These are phyloP conservation scores for Penicillium sp. DNA, from an alignment of 2,329 filamentous ascomycete species.

Conservation along the genomic window DNA sequence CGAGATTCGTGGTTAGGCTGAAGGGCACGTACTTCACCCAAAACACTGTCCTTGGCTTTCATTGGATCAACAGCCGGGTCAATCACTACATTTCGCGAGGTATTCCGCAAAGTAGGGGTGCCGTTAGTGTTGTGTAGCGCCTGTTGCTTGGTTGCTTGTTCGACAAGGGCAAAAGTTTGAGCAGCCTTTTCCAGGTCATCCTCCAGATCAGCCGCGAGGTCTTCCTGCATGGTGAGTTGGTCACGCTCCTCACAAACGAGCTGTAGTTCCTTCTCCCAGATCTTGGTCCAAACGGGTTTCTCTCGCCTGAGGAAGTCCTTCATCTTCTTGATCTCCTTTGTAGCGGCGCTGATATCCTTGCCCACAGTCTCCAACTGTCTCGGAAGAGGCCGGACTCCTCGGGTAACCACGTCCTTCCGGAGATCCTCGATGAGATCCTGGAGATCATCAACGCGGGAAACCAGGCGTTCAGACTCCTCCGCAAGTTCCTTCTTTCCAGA, in stretches of 20 bases:
- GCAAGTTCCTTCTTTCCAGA: slow-evolving; percentile 85
- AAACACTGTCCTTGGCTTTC: slow-evolving; percentile 85
- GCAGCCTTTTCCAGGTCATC: slow-evolving; percentile 95
- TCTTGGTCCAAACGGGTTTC: slow-evolving; percentile 98
- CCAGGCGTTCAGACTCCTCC: slow-evolving; percentile 85
- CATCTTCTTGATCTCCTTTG: slow-evolving; percentile 89
- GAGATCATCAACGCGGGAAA: slow-evolving; percentile 92
- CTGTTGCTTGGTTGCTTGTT: slow-evolving; percentile 98
- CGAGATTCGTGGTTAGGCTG: slow-evolving; percentile 93
- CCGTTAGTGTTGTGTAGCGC: slow-evolving; percentile 67
- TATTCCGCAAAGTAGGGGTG: slow-evolving; percentile 50
- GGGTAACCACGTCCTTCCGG: slow-evolving; percentile 92
- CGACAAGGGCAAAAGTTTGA: slow-evolving; percentile 91
- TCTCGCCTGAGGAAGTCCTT: slow-evolving; percentile 89
- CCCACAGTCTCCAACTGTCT: slow-evolving; percentile 87
- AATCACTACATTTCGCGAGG: slow-evolving; percentile 57
- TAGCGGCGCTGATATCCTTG: slow-evolving; percentile 82
- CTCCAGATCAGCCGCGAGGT: slow-evolving; percentile 86
- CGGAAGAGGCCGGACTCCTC: slow-evolving; percentile 88
- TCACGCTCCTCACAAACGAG: slow-evolving; percentile 95
- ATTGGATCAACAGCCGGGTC: slow-evolving; percentile 69
- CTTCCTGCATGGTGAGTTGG: slow-evolving; percentile 93
- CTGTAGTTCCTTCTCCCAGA: slow-evolving; percentile 97
- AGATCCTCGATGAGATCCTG: slow-evolving; percentile 96
- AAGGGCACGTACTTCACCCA: slow-evolving; percentile 90